These are phyloP conservation scores for Puccinellia tenuiflora DNA, from an alignment of 176 grass and related monocot species.

Conservation along the genomic window DNA sequence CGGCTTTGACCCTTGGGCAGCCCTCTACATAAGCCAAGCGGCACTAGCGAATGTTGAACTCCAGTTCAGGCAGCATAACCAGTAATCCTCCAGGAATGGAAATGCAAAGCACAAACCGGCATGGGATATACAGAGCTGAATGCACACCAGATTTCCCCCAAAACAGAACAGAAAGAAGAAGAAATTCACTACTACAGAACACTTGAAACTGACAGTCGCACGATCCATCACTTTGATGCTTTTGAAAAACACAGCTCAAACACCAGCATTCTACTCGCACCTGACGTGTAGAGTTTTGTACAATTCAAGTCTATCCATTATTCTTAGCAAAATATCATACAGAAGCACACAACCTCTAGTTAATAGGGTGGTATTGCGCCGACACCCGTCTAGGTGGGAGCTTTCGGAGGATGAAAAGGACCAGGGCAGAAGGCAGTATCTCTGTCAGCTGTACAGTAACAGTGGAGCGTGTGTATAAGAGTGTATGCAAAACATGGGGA, in stretches of 20 bases:
- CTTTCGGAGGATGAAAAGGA: constrained; percentile 90
- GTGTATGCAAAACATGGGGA: background rate
- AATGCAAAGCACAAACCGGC: background rate
- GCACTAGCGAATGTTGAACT: background rate
- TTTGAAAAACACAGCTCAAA: constrained; percentile 17
- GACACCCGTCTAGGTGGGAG: constrained; percentile 86
- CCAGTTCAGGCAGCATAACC: background rate
- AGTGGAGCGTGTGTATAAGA: constrained; percentile 6
- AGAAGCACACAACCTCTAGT: constrained; percentile 18
- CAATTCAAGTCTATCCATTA: constrained; percentile 5
- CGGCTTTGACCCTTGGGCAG: background rate
- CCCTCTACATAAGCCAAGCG: background rate
- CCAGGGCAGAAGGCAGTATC: constrained; percentile 86
- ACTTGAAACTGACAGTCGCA: background rate
- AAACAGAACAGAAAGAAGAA: background rate
- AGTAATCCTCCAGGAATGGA: background rate
- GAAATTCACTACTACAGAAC: background rate
- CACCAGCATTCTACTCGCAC: constrained; percentile 17
- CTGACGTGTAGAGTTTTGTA: background rate
- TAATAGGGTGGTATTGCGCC: constrained; percentile 86
- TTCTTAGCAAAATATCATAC: constrained; percentile 14
- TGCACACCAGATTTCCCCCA: background rate
- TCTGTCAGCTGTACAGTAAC: constrained; percentile 59
- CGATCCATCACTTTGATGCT: background rate
- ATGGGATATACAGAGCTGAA: background rate